Conservation (phyloP, 169 alveolate species). For the Plasmodium ovale region DNA sequence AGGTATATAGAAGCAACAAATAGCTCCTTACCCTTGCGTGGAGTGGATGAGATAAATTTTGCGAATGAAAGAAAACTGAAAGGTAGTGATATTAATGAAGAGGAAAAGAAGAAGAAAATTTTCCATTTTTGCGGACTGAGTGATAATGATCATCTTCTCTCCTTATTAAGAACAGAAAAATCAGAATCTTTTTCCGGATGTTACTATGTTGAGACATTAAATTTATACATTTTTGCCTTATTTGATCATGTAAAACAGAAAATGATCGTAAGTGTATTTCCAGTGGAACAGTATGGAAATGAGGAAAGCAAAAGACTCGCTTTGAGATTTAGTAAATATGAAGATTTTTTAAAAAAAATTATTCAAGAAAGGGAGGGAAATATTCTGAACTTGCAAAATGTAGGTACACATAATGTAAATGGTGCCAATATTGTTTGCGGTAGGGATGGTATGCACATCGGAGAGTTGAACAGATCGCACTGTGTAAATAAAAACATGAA, state of each 20-base stretch:
- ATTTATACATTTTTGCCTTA: conserved; percentile 28
- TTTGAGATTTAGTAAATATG: conserved; percentile 18
- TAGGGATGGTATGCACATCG: not conserved
- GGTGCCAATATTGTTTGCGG: too few relatives aligned
- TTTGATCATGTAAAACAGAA: conserved; percentile 36
- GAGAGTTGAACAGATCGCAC: not conserved
- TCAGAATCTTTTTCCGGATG: conserved; percentile 26
- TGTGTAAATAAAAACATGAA: not conserved
- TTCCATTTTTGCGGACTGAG: too few relatives aligned
- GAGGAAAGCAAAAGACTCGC: conserved; percentile 15
- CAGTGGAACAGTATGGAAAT: conserved; percentile 37
- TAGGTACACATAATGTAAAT: too few relatives aligned
- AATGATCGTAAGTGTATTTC: conserved; percentile 20
- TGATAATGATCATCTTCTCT: too few relatives aligned
- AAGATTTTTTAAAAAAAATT: conserved; percentile 30
- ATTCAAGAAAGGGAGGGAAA: conserved; percentile 15
- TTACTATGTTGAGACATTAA: conserved; percentile 31
- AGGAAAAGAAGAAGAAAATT: not conserved
- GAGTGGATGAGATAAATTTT: not conserved
- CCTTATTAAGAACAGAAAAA: not conserved
- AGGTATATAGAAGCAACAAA: not conserved
- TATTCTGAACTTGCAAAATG: too few relatives aligned
- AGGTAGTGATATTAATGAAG: not conserved
- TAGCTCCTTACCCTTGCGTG: not conserved
- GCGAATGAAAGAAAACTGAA: not conserved